phyloP scores from a whole-genome alignment of 495 filamentous ascomycete species.

The Penicillium angulare region DNA sequence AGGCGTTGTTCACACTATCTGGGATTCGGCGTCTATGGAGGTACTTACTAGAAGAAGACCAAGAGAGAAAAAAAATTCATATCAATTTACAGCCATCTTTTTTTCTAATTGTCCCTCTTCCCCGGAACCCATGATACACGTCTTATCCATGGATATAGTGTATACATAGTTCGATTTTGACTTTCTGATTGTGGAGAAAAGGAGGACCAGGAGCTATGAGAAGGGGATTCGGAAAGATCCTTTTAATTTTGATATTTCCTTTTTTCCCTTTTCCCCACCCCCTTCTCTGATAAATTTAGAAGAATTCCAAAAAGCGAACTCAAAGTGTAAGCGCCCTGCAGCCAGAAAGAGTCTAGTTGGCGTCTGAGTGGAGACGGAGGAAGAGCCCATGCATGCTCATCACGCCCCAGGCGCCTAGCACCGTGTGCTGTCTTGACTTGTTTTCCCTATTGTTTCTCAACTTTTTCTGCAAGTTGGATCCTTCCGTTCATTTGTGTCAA shows the following conservation, averaged over 20 bases:
- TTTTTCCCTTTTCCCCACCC: too few species aligned
- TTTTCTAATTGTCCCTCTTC: too few species aligned
- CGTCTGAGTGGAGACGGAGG: slow-evolving; percentile 20
- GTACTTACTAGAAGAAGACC: slow-evolving; percentile 6
- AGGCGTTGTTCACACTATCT: slow-evolving; percentile 10
- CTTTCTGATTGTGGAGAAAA: too few species aligned
- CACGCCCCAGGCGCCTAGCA: slow-evolving; percentile 29
- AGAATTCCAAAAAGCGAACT: neutral
- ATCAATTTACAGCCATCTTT: neutral
- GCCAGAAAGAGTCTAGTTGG: slow-evolving; percentile 18
- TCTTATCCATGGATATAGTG: too few species aligned
- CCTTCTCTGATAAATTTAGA: too few species aligned
- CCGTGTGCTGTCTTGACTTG: slow-evolving; percentile 1
- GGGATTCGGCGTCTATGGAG: slow-evolving; percentile 9
- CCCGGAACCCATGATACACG: too few species aligned
- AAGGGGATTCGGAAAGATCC: too few species aligned
- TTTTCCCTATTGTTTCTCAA: neutral
- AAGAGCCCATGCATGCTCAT: slow-evolving; percentile 21
- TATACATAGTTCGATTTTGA: too few species aligned
- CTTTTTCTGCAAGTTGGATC: neutral
- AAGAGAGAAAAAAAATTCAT: neutral
- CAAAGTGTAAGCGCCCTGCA: slow-evolving; percentile 16
- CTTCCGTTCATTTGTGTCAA: slow-evolving; percentile 5
- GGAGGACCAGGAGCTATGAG: too few species aligned
- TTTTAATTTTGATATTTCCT: too few species aligned